Conservation (phyloP, 352 stramenopile genomes). For the Globisporangium emineosum region DNA sequence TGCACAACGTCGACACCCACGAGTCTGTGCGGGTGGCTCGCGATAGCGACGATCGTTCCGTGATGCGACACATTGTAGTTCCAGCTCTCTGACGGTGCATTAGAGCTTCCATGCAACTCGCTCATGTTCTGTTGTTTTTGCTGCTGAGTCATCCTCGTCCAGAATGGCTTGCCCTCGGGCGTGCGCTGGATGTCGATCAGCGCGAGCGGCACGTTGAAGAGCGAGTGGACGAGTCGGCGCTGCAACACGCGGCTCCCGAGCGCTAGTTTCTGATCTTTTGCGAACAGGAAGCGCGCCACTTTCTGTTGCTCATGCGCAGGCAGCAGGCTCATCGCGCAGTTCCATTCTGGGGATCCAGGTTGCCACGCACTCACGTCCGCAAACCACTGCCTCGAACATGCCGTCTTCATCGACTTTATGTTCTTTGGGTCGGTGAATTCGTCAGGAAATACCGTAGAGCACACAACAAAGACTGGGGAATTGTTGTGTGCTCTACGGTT, state of each 20-base stretch:
- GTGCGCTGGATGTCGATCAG: slow-evolving; percentile 54
- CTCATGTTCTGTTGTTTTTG: background rate
- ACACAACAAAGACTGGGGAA: too few relatives aligned
- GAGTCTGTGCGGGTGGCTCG: slow-evolving; percentile 29
- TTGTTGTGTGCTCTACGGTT: too few relatives aligned
- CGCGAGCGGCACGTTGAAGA: slow-evolving; percentile 29
- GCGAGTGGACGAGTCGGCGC: slow-evolving; percentile 36
- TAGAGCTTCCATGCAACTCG: background rate
- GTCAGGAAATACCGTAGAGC: too few relatives aligned
- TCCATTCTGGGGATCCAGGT: slow-evolving; percentile 31
- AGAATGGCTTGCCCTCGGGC: slow-evolving; percentile 68
- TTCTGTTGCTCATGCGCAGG: slow-evolving; percentile 41
- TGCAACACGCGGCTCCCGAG: slow-evolving; percentile 67
- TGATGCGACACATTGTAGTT: slow-evolving; percentile 87
- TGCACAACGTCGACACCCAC: slow-evolving; percentile 75
- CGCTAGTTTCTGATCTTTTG: slow-evolving; percentile 64
- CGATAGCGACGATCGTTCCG: slow-evolving; percentile 64
- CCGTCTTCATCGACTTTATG: background rate
- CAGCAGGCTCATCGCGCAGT: slow-evolving; percentile 30
- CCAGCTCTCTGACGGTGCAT: slow-evolving; percentile 28
- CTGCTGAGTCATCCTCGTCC: slow-evolving; percentile 16
- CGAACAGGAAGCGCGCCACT: slow-evolving; percentile 57
- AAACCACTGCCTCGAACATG: slow-evolving; percentile 19
- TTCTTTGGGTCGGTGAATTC: too few relatives aligned
- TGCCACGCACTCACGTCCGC: slow-evolving; percentile 47